Base-by-base conservation (phyloP, 2,329 filamentous ascomycete species). In the Aspergillus tubingensis region DNA sequence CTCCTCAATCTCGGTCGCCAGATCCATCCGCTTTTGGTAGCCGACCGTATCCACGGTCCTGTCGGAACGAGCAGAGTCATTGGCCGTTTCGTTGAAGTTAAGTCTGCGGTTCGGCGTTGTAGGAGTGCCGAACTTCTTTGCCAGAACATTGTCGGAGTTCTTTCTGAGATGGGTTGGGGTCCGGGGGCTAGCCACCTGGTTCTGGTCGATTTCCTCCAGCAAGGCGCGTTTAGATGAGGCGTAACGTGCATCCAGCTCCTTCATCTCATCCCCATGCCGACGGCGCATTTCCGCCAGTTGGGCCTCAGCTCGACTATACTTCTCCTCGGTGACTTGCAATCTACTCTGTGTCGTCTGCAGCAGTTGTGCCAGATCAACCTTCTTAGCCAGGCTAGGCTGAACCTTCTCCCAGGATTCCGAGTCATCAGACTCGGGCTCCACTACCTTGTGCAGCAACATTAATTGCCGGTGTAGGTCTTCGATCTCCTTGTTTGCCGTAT, bases 271-370 rank as follows among this genome's bases (percentile, higher is more conserved):
- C 57, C 86, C 86, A 70, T 91, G 88, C 58, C 89, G 85, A 39
- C 88, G 86, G 50, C 94, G 88, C 68, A 96, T 78, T 60, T 95
- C 91, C 3, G 86, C 84, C 41, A 98, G 79, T 72, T 97, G 92
- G 19, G 85, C 83, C 77, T 98, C 95, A 5, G 93, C 92, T 67
- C 91, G 91, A 30, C 85, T 82, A 64, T 92, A 89, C 51, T 88
- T 92, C 65, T 95, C 91, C 13, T 88, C 88, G 58, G 95, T 91
- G 21, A 96, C 86, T 23, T 91, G 88, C 30, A 98, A 83, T 62
- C 92, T 92, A 71, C 94, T 90, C 69, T 96, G 92, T n/a, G 93
- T 83, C 56, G 92, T 87, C 69, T 97, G 92, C 6, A 98, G 84
- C 73, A 95, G 91, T 66, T 92, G 88, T 11, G 91, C 91, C 47